phyloP scores from a whole-genome alignment of 495 filamentous ascomycete species.

The Lasiosphaeris hirsuta region DNA sequence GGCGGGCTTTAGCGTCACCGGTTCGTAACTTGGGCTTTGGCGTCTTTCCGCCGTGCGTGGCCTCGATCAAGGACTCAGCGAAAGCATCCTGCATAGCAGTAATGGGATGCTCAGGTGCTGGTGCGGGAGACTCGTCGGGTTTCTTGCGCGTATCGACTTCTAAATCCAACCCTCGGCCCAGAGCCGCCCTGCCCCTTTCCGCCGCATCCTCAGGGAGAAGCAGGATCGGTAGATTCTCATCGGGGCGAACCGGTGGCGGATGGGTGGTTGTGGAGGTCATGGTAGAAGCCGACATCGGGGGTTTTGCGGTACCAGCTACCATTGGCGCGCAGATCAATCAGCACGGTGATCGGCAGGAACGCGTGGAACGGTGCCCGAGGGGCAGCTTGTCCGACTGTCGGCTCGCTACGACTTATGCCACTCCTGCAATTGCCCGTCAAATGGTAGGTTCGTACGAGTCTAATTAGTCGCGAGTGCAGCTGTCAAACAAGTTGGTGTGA shows the following conservation, averaged over 20 bases:
- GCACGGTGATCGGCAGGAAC: conserved; percentile 31
- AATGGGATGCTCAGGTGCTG: conserved; percentile 56
- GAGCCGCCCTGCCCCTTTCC: neutral
- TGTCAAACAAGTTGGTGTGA: neutral
- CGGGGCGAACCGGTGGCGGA: conserved; percentile 14
- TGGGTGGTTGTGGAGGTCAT: conserved; percentile 20
- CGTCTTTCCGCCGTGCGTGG: conserved; percentile 45
- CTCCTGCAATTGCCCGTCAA: conserved; percentile 17
- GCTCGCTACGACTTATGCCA: conserved; percentile 6
- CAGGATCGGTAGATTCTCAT: conserved; percentile 25
- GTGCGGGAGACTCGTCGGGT: conserved; percentile 21
- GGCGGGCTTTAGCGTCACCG: conserved; percentile 62
- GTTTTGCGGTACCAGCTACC: conserved; percentile 5
- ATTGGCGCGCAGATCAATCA: conserved; percentile 24
- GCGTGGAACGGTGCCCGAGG: conserved; percentile 12
- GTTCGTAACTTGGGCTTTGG: conserved; percentile 51
- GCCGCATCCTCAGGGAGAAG: conserved; percentile 18
- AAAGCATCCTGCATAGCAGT: conserved; percentile 85
- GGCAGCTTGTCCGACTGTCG: too few species aligned
- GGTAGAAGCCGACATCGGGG: conserved; percentile 6
- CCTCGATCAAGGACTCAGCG: conserved; percentile 84
- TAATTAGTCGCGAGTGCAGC: neutral
- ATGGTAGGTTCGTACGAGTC: neutral
- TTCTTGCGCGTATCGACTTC: conserved; percentile 13
- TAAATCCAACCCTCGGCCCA: conserved; percentile 10